Conservation (phyloP, 306 rosid genomes). For the Lathyrus oleraceus region DNA sequence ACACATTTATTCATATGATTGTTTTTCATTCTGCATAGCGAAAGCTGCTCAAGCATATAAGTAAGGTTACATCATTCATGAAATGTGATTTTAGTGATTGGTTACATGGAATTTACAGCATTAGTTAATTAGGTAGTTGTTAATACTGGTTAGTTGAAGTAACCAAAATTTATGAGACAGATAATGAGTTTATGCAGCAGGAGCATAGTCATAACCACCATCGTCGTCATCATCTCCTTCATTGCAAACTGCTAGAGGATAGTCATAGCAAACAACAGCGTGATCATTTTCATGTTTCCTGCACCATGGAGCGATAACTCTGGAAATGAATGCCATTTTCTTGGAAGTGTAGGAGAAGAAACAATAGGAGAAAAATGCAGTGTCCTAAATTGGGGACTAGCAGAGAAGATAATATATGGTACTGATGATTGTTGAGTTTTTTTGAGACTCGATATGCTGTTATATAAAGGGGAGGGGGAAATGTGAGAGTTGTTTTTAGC, state of each 20-base stretch:
- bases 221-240: slow-evolving; percentile 42
- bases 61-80: neutral
- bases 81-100: no score
- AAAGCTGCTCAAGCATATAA: neutral
- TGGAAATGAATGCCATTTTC: neutral
- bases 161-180: neutral
- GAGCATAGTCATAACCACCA: slow-evolving; percentile 51
- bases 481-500: neutral
- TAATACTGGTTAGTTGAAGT: neutral
- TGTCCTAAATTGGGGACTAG: neutral
- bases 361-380: neutral
- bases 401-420: no score
- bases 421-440: no score
- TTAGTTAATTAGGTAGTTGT: neutral
- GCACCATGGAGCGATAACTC: slow-evolving; percentile 3
- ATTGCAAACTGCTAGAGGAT: slow-evolving; percentile 7
- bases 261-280: neutral
- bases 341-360: no score
- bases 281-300: neutral
- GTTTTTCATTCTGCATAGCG: neutral
- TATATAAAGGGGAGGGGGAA: no score
- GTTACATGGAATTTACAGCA: no score
- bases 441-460: neutral
- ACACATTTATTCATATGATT: neutral
- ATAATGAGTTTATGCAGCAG: slow-evolving; percentile 43